phyloP scores from a whole-genome alignment of 495 filamentous ascomycete species.

The Sordaria brevicollis region DNA sequence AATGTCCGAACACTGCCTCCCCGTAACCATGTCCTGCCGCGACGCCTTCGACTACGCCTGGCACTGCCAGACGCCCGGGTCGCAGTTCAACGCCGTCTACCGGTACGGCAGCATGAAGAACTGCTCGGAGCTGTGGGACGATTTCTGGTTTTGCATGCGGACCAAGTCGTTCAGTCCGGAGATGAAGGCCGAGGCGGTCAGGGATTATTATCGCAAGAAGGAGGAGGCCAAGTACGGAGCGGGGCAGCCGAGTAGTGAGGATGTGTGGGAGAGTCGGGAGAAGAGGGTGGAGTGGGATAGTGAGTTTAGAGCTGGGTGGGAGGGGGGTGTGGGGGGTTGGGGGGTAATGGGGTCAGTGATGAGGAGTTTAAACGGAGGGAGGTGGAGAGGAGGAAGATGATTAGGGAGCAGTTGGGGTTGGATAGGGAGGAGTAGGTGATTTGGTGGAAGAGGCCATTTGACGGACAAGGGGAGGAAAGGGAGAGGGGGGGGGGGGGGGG shows the following conservation, averaged over 20 bases:
- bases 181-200: slow-evolving; percentile 47
- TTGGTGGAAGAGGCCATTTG: no score
- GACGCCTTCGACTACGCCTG: slow-evolving; percentile 86
- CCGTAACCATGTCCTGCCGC: slow-evolving; percentile 77
- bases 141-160: slow-evolving; percentile 96
- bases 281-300: slow-evolving; percentile 33
- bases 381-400: slow-evolving; percentile 37
- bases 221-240: slow-evolving; percentile 67
- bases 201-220: slow-evolving; percentile 54
- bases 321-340: slow-evolving; percentile 43
- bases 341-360: slow-evolving; percentile 36
- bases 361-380: slow-evolving; percentile 47
- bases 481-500: no score
- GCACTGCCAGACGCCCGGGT: slow-evolving; percentile 88
- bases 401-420: slow-evolving; percentile 15
- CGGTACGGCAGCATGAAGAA: slow-evolving; percentile 63
- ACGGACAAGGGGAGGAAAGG: no score
- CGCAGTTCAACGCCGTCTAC: slow-evolving; percentile 74
- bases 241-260: slow-evolving; percentile 63
- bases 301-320: slow-evolving; percentile 34
- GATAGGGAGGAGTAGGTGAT: slow-evolving; percentile 21
- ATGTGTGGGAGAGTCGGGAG: slow-evolving; percentile 73
- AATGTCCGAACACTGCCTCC: slow-evolving; percentile 53
- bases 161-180: slow-evolving; percentile 44
- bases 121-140: slow-evolving; percentile 73